phyloP scores from a whole-genome alignment of 2,329 filamentous ascomycete genomes.

The Colletotrichum orbiculare region DNA sequence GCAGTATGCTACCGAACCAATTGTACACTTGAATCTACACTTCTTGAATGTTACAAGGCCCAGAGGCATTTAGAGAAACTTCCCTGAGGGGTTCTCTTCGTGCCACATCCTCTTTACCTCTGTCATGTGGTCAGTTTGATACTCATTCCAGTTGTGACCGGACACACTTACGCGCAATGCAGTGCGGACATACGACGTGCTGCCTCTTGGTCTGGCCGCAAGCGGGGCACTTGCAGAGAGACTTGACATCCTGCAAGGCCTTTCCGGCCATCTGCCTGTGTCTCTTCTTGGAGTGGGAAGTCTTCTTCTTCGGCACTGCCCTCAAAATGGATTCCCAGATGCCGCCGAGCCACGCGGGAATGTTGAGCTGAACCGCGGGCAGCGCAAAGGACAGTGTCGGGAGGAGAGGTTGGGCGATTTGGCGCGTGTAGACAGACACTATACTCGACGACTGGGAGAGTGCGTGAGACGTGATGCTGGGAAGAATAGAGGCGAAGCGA shows the following conservation, averaged over 20 bases:
- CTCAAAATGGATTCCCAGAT: slow-evolving; percentile 94
- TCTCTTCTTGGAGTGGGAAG: slow-evolving; percentile 94
- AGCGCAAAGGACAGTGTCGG: slow-evolving; percentile 67
- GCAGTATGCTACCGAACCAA: slow-evolving; percentile 25
- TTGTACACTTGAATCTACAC: slow-evolving; percentile 45
- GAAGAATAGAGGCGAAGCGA: slow-evolving; percentile 49
- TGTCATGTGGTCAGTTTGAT: slow-evolving; percentile 35
- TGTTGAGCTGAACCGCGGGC: slow-evolving; percentile 67
- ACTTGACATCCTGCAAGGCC: slow-evolving; percentile 88
- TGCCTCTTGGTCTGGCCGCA: slow-evolving; percentile 90
- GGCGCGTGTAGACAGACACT: slow-evolving; percentile 56
- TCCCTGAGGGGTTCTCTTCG: slow-evolving; percentile 50
- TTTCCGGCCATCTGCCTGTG: slow-evolving; percentile 96
- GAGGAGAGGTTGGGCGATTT: slow-evolving; percentile 60
- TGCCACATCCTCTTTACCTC: slow-evolving; percentile 60
- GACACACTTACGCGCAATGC: slow-evolving; percentile 77
- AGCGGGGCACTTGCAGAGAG: slow-evolving; percentile 87
- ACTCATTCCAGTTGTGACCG: slow-evolving; percentile 7
- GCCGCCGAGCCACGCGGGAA: slow-evolving; percentile 74
- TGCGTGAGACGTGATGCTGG: slow-evolving; percentile 59
- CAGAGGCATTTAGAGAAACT: slow-evolving; percentile 42
- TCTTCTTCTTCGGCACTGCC: slow-evolving; percentile 98
- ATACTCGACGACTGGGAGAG: slow-evolving; percentile 55
- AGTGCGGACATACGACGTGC: slow-evolving; percentile 89
- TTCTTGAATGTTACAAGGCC: slow-evolving; percentile 36